phyloP scores from a whole-genome alignment of 192 early-diverging fungal species.

The Coemansia sp. region DNA sequence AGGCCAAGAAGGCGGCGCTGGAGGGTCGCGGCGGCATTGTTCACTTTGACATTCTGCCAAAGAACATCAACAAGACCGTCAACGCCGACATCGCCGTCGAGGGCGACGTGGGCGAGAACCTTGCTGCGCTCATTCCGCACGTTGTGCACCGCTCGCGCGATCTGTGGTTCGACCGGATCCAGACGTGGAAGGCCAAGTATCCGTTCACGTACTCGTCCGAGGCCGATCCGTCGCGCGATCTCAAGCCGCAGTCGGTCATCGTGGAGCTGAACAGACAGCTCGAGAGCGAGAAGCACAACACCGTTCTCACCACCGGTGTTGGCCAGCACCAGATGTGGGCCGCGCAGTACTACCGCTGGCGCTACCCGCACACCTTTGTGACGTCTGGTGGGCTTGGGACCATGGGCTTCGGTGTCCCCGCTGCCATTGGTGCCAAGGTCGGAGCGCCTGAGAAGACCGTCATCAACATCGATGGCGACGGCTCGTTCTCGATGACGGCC shows the following conservation, averaged over 20 bases:
- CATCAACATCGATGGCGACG: slow-evolving; percentile 98
- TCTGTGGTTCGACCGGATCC: slow-evolving; percentile 83
- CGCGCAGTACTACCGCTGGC: slow-evolving; percentile 93
- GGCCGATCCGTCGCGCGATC: slow-evolving; percentile 57
- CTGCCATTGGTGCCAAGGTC: slow-evolving; percentile 97
- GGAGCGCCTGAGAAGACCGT: slow-evolving; percentile 91
- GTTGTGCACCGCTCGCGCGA: slow-evolving; percentile 69
- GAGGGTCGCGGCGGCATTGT: slow-evolving; percentile 92
- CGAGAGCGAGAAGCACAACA: slow-evolving; percentile 81
- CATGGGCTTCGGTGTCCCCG: slow-evolving; percentile 97
- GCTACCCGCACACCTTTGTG: slow-evolving; percentile 83
- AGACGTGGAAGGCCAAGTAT: slow-evolving; percentile 88
- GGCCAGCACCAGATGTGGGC: slow-evolving; percentile 99
- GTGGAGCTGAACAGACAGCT: slow-evolving; percentile 89
- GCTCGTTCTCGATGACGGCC: slow-evolving; percentile 96
- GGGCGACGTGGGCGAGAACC: slow-evolving; percentile 91
- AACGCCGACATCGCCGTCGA: slow-evolving; percentile 88
- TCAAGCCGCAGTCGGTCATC: slow-evolving; percentile 95
- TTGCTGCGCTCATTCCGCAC: slow-evolving; percentile 76
- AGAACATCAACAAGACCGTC: slow-evolving; percentile 99
- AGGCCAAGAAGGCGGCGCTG: slow-evolving; percentile 82
- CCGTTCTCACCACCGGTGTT: slow-evolving; percentile 94
- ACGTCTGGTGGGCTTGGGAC: slow-evolving; percentile 97
- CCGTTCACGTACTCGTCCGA: slow-evolving; percentile 81
- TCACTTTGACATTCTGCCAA: slow-evolving; percentile 99